phyloP scores from a whole-genome alignment of 225 moss, liverwort and hornwort species.

The Pseudisothecium myosuroides region DNA sequence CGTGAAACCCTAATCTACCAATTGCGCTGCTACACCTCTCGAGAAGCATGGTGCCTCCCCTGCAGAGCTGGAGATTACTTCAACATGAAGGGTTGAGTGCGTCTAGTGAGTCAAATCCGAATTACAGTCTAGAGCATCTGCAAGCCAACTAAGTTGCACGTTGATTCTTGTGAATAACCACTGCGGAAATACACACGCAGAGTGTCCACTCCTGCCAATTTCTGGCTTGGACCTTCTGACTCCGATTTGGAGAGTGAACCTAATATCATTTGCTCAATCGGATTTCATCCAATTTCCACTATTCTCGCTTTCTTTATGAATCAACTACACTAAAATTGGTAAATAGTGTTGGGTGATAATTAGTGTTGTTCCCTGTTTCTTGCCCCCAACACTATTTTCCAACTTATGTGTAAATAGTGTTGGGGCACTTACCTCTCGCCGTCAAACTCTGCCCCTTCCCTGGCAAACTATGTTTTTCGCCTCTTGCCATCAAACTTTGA shows the following conservation, averaged over 20 bases:
- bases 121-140: neutral
- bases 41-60: slow-evolving; percentile 15
- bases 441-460: too few species aligned
- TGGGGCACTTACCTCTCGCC: too few species aligned
- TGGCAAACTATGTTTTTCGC: too few species aligned
- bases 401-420: too few species aligned
- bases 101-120: neutral
- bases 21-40: neutral
- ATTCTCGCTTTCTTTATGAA: neutral
- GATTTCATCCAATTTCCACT: neutral
- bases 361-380: too few species aligned
- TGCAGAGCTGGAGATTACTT: neutral
- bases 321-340: too few species aligned
- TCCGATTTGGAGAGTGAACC: too few species aligned
- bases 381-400: too few species aligned
- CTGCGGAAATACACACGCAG: neutral
- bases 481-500: too few species aligned
- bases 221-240: neutral
- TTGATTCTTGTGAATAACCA: neutral
- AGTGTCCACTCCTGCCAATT: neutral
- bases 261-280: neutral
- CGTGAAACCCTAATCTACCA: neutral
- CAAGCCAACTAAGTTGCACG: neutral
- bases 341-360: too few species aligned
- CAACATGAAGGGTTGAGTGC: neutral